phyloP scores from a whole-genome alignment of 805 yeast species.

The Suhomyces emberorum region DNA sequence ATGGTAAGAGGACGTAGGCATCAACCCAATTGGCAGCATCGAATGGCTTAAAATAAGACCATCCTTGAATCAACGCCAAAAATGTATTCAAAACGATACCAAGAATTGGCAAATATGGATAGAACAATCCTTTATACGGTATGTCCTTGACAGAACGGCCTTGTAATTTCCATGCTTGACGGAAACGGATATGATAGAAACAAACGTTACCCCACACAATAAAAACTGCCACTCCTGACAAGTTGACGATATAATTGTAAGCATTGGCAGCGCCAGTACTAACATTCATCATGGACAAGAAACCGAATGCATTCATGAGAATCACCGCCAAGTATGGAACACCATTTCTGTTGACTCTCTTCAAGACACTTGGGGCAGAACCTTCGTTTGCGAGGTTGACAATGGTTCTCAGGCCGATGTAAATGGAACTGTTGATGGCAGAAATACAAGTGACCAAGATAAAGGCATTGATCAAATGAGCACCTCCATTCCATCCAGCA shows the following conservation, averaged over 20 bases:
- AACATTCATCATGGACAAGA: conserved; percentile 54
- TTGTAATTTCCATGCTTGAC: conserved; percentile 40
- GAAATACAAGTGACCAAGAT: conserved; percentile 61
- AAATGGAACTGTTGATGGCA: conserved; percentile 67
- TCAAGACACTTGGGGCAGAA: conserved; percentile 55
- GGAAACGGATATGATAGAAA: conserved; percentile 54
- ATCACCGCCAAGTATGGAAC: conserved; percentile 62
- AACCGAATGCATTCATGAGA: conserved; percentile 52
- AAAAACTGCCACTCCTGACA: conserved; percentile 66
- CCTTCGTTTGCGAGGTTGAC: conserved; percentile 62
- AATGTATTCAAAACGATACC: conserved; percentile 51
- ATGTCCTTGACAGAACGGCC: conserved; percentile 33
- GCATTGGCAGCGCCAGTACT: conserved; percentile 60
- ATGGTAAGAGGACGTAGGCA: conserved; percentile 60
- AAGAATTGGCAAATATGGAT: conserved; percentile 49
- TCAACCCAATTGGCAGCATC: conserved; percentile 46
- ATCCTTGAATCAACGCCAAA: conserved; percentile 61
- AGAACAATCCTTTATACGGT: conserved; percentile 39
- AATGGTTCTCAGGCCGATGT: conserved; percentile 65
- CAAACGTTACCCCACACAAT: conserved; percentile 65
- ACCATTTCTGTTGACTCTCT: conserved; percentile 52
- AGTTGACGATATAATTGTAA: conserved; percentile 55
- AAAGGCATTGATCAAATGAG: conserved; percentile 59
- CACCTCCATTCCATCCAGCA: conserved; percentile 43
- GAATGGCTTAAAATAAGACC: conserved; percentile 62